Conservation (phyloP, 345 rosid species). For the Microcos paniculata region DNA sequence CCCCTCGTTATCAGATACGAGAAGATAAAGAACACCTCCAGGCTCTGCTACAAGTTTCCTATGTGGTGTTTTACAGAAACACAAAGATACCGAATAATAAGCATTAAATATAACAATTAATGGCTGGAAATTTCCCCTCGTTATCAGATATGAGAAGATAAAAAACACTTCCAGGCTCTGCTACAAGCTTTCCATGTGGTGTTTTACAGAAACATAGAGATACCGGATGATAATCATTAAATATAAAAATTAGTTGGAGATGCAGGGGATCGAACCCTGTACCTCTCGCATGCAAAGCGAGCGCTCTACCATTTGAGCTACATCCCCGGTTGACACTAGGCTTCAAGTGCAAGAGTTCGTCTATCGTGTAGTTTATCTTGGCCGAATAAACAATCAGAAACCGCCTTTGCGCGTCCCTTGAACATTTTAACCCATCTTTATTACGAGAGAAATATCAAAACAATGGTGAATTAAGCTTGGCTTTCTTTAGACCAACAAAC, state of each 20-base stretch:
- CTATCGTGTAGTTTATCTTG: background rate
- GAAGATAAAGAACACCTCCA: background rate
- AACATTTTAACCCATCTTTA: background rate
- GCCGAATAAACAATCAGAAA: background rate
- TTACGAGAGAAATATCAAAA: background rate
- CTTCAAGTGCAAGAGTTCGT: background rate
- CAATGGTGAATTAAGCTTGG: background rate
- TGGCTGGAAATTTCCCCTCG: background rate
- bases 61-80: no score
- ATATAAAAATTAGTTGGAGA: background rate
- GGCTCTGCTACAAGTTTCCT: background rate
- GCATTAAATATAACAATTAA: background rate
- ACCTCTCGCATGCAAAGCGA: conserved; percentile 69
- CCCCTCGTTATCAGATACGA: background rate
- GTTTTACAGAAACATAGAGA: no score
- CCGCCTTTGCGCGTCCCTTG: no score
- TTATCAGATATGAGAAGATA: background rate
- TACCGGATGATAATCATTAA: background rate
- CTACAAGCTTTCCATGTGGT: background rate
- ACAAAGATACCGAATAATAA: background rate
- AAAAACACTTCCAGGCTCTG: background rate
- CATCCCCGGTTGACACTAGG: conserved; percentile 42
- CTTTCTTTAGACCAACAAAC: background rate
- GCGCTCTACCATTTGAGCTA: conserved; percentile 94
- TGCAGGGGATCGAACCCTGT: conserved; percentile 11